These are phyloP conservation scores for Exophiala spinifera DNA, from an alignment of 2,329 filamentous ascomycete species.

Conservation along the genomic window DNA sequence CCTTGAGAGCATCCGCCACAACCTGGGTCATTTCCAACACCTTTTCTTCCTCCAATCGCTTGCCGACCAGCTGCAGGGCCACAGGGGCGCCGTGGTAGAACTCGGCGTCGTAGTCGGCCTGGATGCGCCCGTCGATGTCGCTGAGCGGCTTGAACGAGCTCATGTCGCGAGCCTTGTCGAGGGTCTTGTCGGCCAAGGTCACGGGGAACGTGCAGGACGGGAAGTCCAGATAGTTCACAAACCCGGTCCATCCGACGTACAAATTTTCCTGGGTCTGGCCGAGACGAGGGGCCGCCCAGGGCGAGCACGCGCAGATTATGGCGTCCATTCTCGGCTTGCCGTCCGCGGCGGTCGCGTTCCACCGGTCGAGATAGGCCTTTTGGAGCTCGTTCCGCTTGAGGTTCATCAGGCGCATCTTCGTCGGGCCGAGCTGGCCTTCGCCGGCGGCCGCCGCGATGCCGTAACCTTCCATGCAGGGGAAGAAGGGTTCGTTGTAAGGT, in stretches of 20 bases:
- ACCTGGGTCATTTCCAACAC: conserved; percentile 39
- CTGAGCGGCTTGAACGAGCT: conserved; percentile 28
- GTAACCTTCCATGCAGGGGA: conserved; percentile 28
- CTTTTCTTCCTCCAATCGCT: conserved; percentile 35
- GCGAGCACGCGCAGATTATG: conserved; percentile 34
- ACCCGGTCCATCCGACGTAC: conserved; percentile 32
- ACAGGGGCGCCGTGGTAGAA: conserved; percentile 35
- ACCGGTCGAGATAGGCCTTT: conserved; percentile 38
- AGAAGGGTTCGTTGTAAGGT: conserved; percentile 31
- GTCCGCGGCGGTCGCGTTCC: conserved; percentile 33
- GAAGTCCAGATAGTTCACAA: conserved; percentile 32
- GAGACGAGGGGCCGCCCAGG: conserved; percentile 37
- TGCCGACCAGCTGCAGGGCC: conserved; percentile 32
- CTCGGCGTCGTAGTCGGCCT: conserved; percentile 32
- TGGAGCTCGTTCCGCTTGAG: conserved; percentile 32
- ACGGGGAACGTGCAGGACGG: conserved; percentile 29
- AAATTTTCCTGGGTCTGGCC: conserved; percentile 29
- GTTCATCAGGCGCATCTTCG: conserved; percentile 33
- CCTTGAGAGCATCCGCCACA: conserved; percentile 35
- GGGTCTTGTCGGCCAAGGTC: conserved; percentile 27
- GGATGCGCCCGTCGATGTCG: conserved; percentile 32
- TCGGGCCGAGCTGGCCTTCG: conserved; percentile 30
- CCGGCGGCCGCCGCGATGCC: conserved; percentile 24
- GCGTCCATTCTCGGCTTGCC: conserved; percentile 36
- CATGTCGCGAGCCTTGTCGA: conserved; percentile 23